Conservation (phyloP, 179 eudicot genomes). For the Sideroxylon spinosum region DNA sequence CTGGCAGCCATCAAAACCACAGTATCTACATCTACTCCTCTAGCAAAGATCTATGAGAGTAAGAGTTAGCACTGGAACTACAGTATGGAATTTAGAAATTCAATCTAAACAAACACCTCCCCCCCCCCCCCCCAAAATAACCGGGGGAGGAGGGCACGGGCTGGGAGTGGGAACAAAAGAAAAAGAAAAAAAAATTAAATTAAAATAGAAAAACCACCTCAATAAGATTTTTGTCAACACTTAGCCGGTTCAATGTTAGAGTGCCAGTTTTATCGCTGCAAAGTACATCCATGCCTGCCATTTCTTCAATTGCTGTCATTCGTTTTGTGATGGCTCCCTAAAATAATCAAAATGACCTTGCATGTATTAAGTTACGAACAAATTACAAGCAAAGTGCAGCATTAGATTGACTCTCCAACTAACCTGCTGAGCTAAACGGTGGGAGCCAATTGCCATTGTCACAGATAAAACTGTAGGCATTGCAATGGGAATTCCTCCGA, state of each 20-base stretch:
- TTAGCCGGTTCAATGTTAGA: conserved; percentile 68
- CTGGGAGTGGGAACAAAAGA: too few relatives aligned
- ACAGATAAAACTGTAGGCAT: conserved; percentile 93
- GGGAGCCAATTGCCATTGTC: conserved; percentile 95
- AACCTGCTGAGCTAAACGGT: conserved; percentile 89
- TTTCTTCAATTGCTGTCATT: conserved; percentile 94
- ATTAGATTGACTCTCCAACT: background rate
- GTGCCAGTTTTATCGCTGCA: conserved; percentile 96
- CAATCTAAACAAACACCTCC: background rate
- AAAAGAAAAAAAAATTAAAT: too few relatives aligned
- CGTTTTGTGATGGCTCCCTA: conserved; percentile 96
- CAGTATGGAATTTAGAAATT: background rate
- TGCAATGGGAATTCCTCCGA: conserved; percentile 96
- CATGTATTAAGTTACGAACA: background rate
- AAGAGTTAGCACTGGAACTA: background rate
- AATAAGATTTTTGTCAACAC: conserved; percentile 78
- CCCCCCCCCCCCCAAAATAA: too few relatives aligned
- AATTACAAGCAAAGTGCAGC: background rate
- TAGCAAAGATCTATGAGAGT: conserved; percentile 50
- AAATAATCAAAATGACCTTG: background rate
- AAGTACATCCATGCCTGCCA: conserved; percentile 96
- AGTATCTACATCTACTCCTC: conserved; percentile 67
- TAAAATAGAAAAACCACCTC: conserved; percentile 39
- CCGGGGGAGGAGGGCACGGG: too few relatives aligned
- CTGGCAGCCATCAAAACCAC: conserved; percentile 93